phyloP scores from a whole-genome alignment of 352 stramenopile species.

The Phytophthora cajani region DNA sequence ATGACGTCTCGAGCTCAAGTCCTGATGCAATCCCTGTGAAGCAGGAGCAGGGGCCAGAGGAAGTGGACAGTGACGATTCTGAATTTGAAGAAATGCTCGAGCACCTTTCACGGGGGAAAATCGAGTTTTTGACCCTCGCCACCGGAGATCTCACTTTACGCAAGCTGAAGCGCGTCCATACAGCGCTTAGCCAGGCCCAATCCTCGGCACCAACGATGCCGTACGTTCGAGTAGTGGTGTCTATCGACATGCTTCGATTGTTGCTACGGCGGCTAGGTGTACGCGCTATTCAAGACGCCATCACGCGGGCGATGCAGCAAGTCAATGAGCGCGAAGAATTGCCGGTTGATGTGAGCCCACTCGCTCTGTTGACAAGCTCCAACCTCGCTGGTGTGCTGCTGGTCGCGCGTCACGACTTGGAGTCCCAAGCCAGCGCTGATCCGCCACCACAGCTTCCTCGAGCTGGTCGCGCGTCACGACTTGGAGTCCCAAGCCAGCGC shows the following conservation, averaged over 20 bases:
- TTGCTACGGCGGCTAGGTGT: constrained; percentile 39
- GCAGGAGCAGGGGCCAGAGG: constrained; percentile 18
- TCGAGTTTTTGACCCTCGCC: constrained; percentile 39
- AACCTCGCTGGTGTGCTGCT: constrained; percentile 54
- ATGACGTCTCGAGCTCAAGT: constrained; percentile 13
- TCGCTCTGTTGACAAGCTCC: constrained; percentile 38
- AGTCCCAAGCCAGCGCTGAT: not conserved
- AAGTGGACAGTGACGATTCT: constrained; percentile 13
- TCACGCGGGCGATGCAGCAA: constrained; percentile 30
- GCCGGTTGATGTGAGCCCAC: constrained; percentile 18
- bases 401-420: constrained; percentile 32
- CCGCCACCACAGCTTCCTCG: constrained; percentile 2
- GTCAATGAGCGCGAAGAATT: constrained; percentile 31
- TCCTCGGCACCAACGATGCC: constrained; percentile 23
- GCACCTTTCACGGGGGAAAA: constrained; percentile 35
- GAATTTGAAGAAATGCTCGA: constrained; percentile 46
- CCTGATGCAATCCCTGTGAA: not conserved
- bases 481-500: constrained; percentile 13
- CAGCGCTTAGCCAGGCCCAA: constrained; percentile 26
- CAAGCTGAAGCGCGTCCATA: constrained; percentile 43
- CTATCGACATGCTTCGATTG: constrained; percentile 51
- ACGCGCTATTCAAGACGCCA: constrained; percentile 32
- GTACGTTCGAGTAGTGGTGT: constrained; percentile 43
- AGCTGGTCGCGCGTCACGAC: constrained; percentile 31
- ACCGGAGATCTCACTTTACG: constrained; percentile 27